phyloP scores from a whole-genome alignment of 805 yeast species.

The Debaryomyces maramus region DNA sequence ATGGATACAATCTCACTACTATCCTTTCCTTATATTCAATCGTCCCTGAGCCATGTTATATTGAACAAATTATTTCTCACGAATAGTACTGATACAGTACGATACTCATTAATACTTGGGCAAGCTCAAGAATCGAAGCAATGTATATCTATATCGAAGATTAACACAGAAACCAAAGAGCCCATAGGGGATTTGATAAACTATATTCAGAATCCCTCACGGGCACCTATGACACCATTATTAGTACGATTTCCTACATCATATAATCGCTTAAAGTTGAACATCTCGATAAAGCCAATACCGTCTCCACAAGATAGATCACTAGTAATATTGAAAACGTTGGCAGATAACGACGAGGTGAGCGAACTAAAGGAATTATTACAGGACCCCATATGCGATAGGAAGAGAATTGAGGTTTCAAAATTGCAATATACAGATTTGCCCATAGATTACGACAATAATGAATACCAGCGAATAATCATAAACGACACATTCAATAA shows the following conservation, averaged over 20 bases:
- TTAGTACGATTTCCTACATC: conserved; percentile 27
- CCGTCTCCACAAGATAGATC: conserved; percentile 11
- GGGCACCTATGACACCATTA: conserved; percentile 24
- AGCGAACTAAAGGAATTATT: conserved; percentile 12
- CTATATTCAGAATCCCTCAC: conserved; percentile 26
- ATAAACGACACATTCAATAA: conserved; percentile 28
- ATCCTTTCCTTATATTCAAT: conserved; percentile 29
- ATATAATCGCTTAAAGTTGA: conserved; percentile 27
- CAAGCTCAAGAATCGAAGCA: conserved; percentile 17
- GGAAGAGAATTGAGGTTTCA: conserved; percentile 26
- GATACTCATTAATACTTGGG: conserved; percentile 21
- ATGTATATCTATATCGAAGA: conserved; percentile 21
- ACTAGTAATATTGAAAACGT: conserved; percentile 34
- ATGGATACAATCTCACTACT: conserved; percentile 17
- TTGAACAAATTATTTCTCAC: conserved; percentile 27
- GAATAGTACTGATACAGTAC: conserved; percentile 23
- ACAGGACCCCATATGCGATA: conserved; percentile 7
- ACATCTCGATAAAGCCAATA: conserved; percentile 21
- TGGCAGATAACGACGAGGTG: conserved; percentile 13
- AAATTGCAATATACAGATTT: conserved; percentile 27
- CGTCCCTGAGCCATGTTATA: conserved; percentile 11
- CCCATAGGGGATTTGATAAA: conserved; percentile 15
- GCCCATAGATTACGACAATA: conserved; percentile 20
- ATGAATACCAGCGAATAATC: conserved; percentile 21
- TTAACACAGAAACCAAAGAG: conserved; percentile 15